These are phyloP conservation scores for Salix viminalis DNA, from an alignment of 345 rosid genomes.

Conservation along the genomic window DNA sequence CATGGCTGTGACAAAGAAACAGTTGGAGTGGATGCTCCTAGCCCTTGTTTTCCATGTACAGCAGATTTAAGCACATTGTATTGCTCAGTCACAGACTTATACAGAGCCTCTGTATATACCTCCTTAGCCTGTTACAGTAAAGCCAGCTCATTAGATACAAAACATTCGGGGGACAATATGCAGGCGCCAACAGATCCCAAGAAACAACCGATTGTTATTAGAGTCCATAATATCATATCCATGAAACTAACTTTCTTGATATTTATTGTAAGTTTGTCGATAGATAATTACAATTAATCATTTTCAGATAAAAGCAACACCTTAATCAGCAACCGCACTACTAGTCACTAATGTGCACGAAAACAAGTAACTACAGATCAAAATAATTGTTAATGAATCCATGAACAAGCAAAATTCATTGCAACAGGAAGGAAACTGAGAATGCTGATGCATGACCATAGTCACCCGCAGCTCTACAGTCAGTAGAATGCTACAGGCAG, in stretches of 20 bases:
- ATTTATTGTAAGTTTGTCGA: no score
- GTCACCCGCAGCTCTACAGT: no score
- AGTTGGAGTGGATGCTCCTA: slow-evolving; percentile 57
- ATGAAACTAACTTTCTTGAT: background rate
- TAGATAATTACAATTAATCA: no score
- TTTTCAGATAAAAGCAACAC: no score
- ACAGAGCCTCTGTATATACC: slow-evolving; percentile 46
- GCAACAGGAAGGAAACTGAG: no score
- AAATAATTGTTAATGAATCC: no score
- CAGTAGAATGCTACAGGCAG: no score
- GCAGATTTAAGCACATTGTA: slow-evolving; percentile 67
- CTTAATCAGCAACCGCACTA: no score
- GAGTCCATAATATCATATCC: background rate
- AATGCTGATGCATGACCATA: no score
- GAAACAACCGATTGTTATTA: background rate
- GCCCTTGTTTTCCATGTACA: slow-evolving; percentile 53
- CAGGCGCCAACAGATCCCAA: background rate
- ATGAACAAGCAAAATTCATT: no score
- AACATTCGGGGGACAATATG: slow-evolving; percentile 4
- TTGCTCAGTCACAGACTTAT: slow-evolving; percentile 58
- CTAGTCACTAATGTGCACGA: no score
- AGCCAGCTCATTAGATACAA: slow-evolving; percentile 7
- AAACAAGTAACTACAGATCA: no score
- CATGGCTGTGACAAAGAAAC: slow-evolving; percentile 86
- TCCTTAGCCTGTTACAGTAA: slow-evolving; percentile 61